A percentile compares a stretch with the other conserved stretches of the same genome.
These are phyloP conservation scores for Echeveria elegans DNA, from an alignment of 164 flowering plant species.

Conservation along the genomic window DNA sequence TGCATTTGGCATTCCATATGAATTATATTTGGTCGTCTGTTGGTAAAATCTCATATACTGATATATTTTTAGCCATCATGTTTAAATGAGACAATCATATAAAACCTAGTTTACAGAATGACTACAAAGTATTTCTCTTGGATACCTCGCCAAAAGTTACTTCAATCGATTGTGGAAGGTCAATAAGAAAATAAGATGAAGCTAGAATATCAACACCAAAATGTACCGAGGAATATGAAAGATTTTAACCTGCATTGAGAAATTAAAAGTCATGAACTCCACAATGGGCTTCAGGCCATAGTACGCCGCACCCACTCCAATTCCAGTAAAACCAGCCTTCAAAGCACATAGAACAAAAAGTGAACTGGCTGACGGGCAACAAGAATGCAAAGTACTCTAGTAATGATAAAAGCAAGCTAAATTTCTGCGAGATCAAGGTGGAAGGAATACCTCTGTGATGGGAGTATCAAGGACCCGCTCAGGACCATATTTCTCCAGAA, in stretches of 20 bases:
- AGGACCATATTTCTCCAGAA: conserved; percentile 90
- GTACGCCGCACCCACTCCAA: conserved; percentile 97
- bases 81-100: no score
- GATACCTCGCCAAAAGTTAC: no score
- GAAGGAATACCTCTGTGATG: conserved; percentile 70
- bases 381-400: not conserved
- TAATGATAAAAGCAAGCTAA: not conserved
- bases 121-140: no score
- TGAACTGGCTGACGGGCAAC: not conserved
- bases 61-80: no score
- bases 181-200: no score
- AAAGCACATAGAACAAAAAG: conserved; percentile 8
- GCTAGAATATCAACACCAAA: not conserved
- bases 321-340: conserved; percentile 97
- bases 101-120: no score
- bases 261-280: conserved; percentile 91
- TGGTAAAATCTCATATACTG: no score
- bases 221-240: not conserved
- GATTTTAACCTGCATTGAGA: conserved; percentile 83
- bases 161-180: no score
- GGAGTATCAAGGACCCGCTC: conserved; percentile 94
- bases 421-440: not conserved
- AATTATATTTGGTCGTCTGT: not conserved
- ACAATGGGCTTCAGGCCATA: conserved; percentile 47
- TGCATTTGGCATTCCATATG: not conserved